phyloP scores from a whole-genome alignment of 2,329 filamentous ascomycete genomes.

The Cryoendolithus antarcticus region DNA sequence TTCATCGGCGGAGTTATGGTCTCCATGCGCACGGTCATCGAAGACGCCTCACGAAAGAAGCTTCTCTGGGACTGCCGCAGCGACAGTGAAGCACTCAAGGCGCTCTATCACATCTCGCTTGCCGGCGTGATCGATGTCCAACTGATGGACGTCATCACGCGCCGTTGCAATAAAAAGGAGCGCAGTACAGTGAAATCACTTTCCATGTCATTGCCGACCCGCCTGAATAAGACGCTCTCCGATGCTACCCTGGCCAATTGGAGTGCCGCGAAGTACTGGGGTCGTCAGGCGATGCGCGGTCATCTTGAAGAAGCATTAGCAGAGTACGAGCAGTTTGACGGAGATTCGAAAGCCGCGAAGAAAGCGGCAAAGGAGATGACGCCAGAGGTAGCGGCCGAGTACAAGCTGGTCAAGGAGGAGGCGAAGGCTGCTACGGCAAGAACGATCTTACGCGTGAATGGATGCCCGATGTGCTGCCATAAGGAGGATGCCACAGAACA shows the following conservation, averaged over 20 bases:
- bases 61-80: slow-evolving; percentile 46
- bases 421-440: background rate
- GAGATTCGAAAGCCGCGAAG: background rate
- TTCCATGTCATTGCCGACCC: slow-evolving; percentile 22
- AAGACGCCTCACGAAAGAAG: slow-evolving; percentile 33
- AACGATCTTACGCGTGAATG: too few relatives aligned
- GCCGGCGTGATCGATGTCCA: slow-evolving; percentile 39
- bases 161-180: slow-evolving; percentile 7
- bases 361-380: background rate
- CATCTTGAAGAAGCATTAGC: background rate
- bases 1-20: slow-evolving; percentile 4
- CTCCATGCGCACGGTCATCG: slow-evolving; percentile 30
- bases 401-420: background rate
- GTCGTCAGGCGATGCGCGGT: slow-evolving; percentile 5
- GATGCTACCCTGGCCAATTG: slow-evolving; percentile 10
- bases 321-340: background rate
- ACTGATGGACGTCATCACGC: slow-evolving; percentile 38
- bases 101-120: slow-evolving; percentile 31
- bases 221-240: background rate
- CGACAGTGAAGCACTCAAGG: slow-evolving; percentile 42
- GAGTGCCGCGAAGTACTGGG: slow-evolving; percentile 23
- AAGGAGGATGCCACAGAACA: too few relatives aligned
- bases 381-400: background rate
- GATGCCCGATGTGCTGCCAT: too few relatives aligned
- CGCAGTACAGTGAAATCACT: slow-evolving; percentile 21